These are phyloP conservation scores for Auxenochlorella pyrenoidosa DNA, from an alignment of 139 green algal genomes.

Conservation along the genomic window DNA sequence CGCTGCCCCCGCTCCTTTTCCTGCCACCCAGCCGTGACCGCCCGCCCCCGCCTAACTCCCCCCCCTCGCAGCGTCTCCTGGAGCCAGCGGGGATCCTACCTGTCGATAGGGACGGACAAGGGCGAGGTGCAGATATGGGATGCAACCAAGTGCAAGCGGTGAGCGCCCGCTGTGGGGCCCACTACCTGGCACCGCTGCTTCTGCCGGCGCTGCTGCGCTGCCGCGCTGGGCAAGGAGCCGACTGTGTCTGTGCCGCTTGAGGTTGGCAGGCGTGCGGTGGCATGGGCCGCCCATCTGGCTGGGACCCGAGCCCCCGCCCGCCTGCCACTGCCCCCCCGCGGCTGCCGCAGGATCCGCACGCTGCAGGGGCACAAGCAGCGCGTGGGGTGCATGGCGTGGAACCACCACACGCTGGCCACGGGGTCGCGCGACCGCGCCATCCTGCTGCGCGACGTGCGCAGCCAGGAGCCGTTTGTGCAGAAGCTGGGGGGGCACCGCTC, in stretches of 20 bases:
- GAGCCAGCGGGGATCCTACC: slow-evolving; percentile 89
- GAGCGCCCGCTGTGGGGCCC: neutral
- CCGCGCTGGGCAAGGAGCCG: too few relatives aligned
- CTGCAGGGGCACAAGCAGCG: slow-evolving; percentile 84
- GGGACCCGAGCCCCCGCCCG: neutral
- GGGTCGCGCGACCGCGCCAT: slow-evolving; percentile 93
- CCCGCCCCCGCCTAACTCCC: slow-evolving; percentile 46
- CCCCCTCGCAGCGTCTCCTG: slow-evolving; percentile 88
- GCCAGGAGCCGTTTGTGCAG: slow-evolving; percentile 65
- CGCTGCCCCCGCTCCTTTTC: too few relatives aligned
- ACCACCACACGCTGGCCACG: slow-evolving; percentile 80
- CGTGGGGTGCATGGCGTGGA: slow-evolving; percentile 92
- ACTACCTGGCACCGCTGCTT: too few relatives aligned
- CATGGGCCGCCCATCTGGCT: too few relatives aligned
- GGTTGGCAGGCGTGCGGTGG: too few relatives aligned
- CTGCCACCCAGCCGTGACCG: too few relatives aligned
- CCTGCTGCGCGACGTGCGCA: slow-evolving; percentile 90
- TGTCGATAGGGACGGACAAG: slow-evolving; percentile 87
- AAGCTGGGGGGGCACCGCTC: slow-evolving; percentile 86
- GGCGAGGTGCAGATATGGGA: slow-evolving; percentile 92
- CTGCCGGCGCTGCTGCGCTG: neutral
- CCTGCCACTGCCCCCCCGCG: neutral
- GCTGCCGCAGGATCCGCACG: slow-evolving; percentile 65
- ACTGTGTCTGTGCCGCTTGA: too few relatives aligned
- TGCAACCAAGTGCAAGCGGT: slow-evolving; percentile 68